Evolutionary conservation across 106 monocot species (phyloP).

Genomic region (Dioscorea zingiberensis): DNA sequence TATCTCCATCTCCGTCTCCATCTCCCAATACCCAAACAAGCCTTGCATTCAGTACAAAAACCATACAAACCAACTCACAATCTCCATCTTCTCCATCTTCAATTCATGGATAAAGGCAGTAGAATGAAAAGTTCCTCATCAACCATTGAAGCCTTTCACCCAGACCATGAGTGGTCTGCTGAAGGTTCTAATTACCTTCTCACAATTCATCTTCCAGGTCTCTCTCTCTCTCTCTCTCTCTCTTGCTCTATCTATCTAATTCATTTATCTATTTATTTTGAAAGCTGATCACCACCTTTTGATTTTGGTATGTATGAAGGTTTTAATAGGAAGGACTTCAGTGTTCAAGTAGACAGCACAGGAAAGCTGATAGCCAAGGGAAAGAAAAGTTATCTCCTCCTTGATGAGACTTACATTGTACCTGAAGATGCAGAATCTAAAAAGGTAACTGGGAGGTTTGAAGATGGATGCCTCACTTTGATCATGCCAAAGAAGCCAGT

Average conservation of each 20-base stretch:
- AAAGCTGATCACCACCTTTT: no score
- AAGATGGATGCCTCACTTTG: conserved; percentile 7
- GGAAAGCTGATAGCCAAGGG: conserved; percentile 8
- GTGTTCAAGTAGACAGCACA: conserved; percentile 18
- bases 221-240: no score
- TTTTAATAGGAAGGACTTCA: conserved; percentile 23
- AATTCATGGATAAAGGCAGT: neutral
- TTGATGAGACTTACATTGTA: conserved; percentile 6
- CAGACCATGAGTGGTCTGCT: no score
- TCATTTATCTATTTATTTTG: no score
- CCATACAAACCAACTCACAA: no score
- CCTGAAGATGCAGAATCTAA: conserved; percentile 15
- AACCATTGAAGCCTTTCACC: neutral
- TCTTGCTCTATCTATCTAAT: no score
- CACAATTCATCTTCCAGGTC: no score
- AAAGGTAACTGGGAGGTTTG: conserved; percentile 14
- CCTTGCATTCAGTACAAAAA: no score
- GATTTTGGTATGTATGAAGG: conserved; percentile 4
- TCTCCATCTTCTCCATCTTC: no score
- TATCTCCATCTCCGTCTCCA: neutral
- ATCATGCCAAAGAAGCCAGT: conserved; percentile 16
- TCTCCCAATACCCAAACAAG: neutral
- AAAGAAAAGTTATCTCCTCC: neutral
- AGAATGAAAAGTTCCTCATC: neutral
- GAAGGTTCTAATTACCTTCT: no score